Conservation (phyloP, 768 basidiomycete genomes). For the Hirschioporus abietinus region DNA sequence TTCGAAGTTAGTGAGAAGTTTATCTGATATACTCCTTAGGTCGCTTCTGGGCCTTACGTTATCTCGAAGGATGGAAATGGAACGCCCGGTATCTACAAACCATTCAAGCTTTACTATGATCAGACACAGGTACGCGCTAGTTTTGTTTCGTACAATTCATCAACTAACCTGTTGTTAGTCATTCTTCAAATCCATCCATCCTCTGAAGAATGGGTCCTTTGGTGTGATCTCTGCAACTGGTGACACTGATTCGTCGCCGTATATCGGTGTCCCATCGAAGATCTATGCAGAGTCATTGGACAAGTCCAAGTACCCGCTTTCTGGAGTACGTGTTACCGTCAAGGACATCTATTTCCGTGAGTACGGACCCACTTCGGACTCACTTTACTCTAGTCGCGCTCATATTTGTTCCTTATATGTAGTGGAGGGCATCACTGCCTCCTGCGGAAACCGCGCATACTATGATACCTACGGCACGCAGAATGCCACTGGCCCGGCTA, state of each 20-base stretch:
- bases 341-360: slow-evolving; percentile 35
- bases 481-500: slow-evolving; percentile 32
- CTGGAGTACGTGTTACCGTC: slow-evolving; percentile 43
- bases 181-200: neutral
- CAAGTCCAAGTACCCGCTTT: slow-evolving; percentile 22
- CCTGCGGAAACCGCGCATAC: slow-evolving; percentile 32
- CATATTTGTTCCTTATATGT: slow-evolving; percentile 9
- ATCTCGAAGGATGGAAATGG: neutral
- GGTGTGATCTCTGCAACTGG: neutral
- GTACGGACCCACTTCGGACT: neutral
- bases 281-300: slow-evolving; percentile 26
- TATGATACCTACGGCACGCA: slow-evolving; percentile 30
- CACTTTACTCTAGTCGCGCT: neutral
- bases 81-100: neutral
- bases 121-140: neutral
- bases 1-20: neutral
- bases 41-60: neutral
- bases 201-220: neutral
- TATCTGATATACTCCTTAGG: neutral
- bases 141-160: neutral
- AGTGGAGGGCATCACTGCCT: slow-evolving; percentile 30
- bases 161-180: neutral
- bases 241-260: slow-evolving; percentile 10
- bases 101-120: neutral
- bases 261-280: slow-evolving; percentile 47